Percentiles rank a stretch among this genome's conserved stretches.
These are phyloP conservation scores for Oxyria digyna DNA, from an alignment of 148 eudicot species.

Conservation along the genomic window DNA sequence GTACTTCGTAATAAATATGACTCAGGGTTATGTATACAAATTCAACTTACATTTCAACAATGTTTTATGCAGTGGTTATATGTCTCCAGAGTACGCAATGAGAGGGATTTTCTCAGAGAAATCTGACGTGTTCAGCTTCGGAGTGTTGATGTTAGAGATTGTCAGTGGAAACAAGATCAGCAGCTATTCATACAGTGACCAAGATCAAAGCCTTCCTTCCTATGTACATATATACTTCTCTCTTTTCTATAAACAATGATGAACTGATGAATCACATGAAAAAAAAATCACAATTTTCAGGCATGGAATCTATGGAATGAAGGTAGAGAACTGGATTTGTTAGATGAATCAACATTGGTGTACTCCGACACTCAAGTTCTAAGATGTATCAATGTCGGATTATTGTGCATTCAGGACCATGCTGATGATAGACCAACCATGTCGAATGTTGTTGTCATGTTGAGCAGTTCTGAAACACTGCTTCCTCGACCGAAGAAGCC, in stretches of 20 bases:
- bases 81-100: conserved; percentile 1
- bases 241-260: too few relatives aligned
- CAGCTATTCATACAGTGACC: neutral
- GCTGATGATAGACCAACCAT: conserved; percentile 26
- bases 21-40: neutral
- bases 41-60: neutral
- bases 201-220: conserved; percentile 1
- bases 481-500: neutral
- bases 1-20: neutral
- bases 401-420: conserved; percentile 23
- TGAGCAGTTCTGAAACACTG: neutral
- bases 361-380: conserved; percentile 9
- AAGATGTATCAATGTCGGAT: conserved; percentile 21
- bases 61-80: neutral
- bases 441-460: conserved; percentile 11
- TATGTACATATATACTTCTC: neutral
- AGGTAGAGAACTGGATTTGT: conserved; percentile 8
- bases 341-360: conserved; percentile 6
- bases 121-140: conserved; percentile 4
- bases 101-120: conserved; percentile 6
- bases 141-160: neutral
- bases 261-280: neutral
- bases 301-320: conserved; percentile 26
- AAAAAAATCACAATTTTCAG: conserved; percentile 2
- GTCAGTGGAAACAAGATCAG: conserved; percentile 2